Base-by-base conservation (phyloP, 805 yeast genomes). In the Wickerhamiella musiphila region DNA sequence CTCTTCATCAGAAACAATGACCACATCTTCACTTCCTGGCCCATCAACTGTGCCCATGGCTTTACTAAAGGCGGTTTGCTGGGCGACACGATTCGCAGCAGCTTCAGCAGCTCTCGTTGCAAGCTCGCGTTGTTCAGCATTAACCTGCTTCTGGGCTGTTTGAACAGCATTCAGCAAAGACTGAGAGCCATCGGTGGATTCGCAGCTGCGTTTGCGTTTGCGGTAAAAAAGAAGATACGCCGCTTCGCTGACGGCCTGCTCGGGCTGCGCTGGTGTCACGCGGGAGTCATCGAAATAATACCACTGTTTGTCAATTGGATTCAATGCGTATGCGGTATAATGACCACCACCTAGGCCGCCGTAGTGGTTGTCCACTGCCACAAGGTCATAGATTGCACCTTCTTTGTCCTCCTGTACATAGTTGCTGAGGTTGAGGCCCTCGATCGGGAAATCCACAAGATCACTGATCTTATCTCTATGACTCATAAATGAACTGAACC, bases 321-420 rank as follows among this genome's bases (percentile, higher is more conserved):
- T 84, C 51, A 75, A 77, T 1, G 69, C 94, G 46, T 72, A 76
- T 0, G 96, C 78, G 1, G 98, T 90, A 53, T 90, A 86, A 58
- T 90, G 96, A 2, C 98, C 96, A 4, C 96, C 96, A 1, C 96
- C 95, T 13, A 86, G 60, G 1, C 95, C 94, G 31, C 96, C 98
- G 51, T 65, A 83, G 49, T 90, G 98, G 51, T 86, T 90, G 51
- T 84, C 96, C 15, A 90, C 94, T 0, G 90, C 96, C 45, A 79
- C 64, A 39, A 90, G 58, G 49, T 90, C 96, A 53, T 86, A 86
- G 1, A 78, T 49, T n/a, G 53, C 43, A 3, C 45, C 46, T 37
- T 19, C 49, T 28, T 46, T 58, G 10, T 51, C 49, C 3, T 58
- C 61, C 28, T 26, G 24, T 4, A 79, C 63, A 43, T 71, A 68